Evolutionary conservation across 2,329 filamentous ascomycete genomes (phyloP).

Genomic region (Colletotrichum tabaci): DNA sequence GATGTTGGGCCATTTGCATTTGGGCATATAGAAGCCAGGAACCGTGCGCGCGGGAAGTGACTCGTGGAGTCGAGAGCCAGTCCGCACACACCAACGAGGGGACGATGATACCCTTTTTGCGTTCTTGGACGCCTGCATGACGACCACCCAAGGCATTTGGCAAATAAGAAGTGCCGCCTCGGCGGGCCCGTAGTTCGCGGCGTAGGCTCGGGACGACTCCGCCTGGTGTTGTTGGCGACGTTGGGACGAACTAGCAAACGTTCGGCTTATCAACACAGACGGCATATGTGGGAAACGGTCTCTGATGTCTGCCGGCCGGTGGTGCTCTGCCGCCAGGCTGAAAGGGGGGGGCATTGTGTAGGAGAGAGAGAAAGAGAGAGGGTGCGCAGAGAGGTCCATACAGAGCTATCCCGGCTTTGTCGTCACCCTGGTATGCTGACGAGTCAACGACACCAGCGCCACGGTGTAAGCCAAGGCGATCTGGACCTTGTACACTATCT

Average conservation of each 20-base stretch:
- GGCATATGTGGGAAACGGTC: slow-evolving; percentile 29
- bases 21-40: slow-evolving; percentile 14
- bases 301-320: slow-evolving; percentile 47
- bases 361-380: background rate
- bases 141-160: background rate
- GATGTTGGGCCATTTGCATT: slow-evolving; percentile 15
- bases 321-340: background rate
- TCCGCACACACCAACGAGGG: background rate
- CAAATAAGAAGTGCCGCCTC: slow-evolving; percentile 8
- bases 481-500: slow-evolving; percentile 1
- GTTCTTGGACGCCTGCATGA: slow-evolving; percentile 16
- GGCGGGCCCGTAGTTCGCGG: background rate
- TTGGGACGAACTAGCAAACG: slow-evolving; percentile 23
- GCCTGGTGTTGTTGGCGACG: background rate
- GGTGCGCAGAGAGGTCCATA: background rate
- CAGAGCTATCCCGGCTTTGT: slow-evolving; percentile 12
- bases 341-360: too few relatives aligned
- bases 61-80: background rate
- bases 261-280: background rate
- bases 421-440: slow-evolving; percentile 11
- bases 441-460: background rate
- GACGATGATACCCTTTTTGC: slow-evolving; percentile 11
- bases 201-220: background rate
- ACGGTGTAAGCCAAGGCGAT: background rate
- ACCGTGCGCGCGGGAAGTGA: slow-evolving; percentile 24